Conservation (phyloP, 805 yeast genomes). For the Saccharomycopsis amapae region DNA sequence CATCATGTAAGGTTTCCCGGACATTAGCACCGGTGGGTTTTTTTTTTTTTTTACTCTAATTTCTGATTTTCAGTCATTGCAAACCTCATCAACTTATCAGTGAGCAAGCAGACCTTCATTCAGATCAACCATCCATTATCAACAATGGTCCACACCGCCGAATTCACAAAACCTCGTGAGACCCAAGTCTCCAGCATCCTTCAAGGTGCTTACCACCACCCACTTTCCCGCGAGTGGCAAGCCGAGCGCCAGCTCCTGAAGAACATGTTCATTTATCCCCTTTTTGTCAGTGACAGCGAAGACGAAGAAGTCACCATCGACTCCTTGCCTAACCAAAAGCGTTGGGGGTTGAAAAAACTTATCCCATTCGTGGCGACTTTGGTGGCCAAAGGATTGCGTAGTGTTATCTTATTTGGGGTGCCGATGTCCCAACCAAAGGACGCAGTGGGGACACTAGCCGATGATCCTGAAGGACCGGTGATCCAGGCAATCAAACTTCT, state of each 20-base stretch:
- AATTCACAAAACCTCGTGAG: slow-evolving; percentile 50
- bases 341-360: slow-evolving; percentile 78
- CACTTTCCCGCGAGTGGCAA: slow-evolving; percentile 88
- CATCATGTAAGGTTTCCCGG: no score
- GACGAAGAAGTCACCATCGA: slow-evolving; percentile 73
- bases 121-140: no score
- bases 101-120: no score
- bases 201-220: slow-evolving; percentile 93
- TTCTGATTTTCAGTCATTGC: no score
- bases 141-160: slow-evolving; percentile 58
- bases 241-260: slow-evolving; percentile 74
- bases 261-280: slow-evolving; percentile 87
- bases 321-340: slow-evolving; percentile 79
- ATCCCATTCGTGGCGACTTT: slow-evolving; percentile 62
- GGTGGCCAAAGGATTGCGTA: slow-evolving; percentile 70
- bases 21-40: no score
- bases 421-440: slow-evolving; percentile 74
- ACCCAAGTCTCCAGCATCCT: slow-evolving; percentile 68
- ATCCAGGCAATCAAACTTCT: slow-evolving; percentile 68
- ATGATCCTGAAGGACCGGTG: slow-evolving; percentile 94
- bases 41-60: no score
- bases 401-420: slow-evolving; percentile 91
- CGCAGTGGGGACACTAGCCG: slow-evolving; percentile 79
- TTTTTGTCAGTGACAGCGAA: slow-evolving; percentile 72
- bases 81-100: no score